Evolutionary conservation across 805 yeast genomes (phyloP).

Genomic region (Cyberlindnera petersonii): DNA sequence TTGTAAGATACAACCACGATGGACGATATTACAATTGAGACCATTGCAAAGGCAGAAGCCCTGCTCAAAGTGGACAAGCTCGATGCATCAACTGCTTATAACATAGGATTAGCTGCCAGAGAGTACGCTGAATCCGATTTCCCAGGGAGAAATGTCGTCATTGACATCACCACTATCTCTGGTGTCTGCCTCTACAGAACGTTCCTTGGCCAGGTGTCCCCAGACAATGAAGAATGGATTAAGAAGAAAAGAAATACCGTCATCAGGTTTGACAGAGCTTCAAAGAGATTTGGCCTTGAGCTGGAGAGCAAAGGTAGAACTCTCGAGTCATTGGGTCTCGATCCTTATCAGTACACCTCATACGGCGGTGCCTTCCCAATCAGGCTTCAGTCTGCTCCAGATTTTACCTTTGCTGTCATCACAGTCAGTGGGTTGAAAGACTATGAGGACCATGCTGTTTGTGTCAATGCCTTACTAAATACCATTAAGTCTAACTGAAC

Average conservation of each 20-base stretch:
- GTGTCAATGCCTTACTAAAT: slow-evolving; percentile 33
- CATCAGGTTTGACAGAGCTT: slow-evolving; percentile 44
- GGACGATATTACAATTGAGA: not conserved
- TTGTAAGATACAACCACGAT: too few species aligned
- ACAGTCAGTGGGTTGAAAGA: slow-evolving; percentile 56
- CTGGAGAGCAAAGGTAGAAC: slow-evolving; percentile 35
- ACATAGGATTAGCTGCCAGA: slow-evolving; percentile 41
- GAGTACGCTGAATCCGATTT: slow-evolving; percentile 29
- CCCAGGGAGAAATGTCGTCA: slow-evolving; percentile 33
- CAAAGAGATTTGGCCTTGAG: slow-evolving; percentile 44
- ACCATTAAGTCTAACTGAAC: too few species aligned
- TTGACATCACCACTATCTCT: slow-evolving; percentile 43
- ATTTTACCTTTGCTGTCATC: slow-evolving; percentile 42
- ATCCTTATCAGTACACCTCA: slow-evolving; percentile 42
- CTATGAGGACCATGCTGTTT: slow-evolving; percentile 50
- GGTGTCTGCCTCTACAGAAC: slow-evolving; percentile 48
- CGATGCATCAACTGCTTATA: slow-evolving; percentile 34
- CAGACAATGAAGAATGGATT: slow-evolving; percentile 56
- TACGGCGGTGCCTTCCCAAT: slow-evolving; percentile 60
- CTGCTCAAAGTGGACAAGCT: slow-evolving; percentile 2
- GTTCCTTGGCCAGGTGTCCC: slow-evolving; percentile 28
- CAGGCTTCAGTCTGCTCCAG: slow-evolving; percentile 27
- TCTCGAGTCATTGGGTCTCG: slow-evolving; percentile 37
- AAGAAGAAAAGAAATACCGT: slow-evolving; percentile 46
- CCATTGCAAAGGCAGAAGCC: slow-evolving; percentile 6